phyloP scores from a whole-genome alignment of 305 asterid species.

The Fraxinus latifolia region DNA sequence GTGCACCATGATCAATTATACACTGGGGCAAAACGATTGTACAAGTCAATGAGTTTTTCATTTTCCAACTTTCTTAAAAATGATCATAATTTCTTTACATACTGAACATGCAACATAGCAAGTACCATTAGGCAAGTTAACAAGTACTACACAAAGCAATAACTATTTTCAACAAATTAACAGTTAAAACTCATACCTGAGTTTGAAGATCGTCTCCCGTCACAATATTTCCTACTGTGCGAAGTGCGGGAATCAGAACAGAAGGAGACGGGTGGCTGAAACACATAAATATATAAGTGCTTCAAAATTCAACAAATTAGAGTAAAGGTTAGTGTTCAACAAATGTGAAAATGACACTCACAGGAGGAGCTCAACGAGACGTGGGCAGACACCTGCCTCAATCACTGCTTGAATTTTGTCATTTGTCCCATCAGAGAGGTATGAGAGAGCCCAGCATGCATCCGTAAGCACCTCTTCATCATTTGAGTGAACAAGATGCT shows the following conservation, averaged over 20 bases:
- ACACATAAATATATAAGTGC: background rate
- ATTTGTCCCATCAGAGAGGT: slow-evolving; percentile 89
- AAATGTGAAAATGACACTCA: slow-evolving; percentile 36
- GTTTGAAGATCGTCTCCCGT: slow-evolving; percentile 91
- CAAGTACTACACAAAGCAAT: background rate
- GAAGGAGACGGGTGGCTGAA: slow-evolving; percentile 87
- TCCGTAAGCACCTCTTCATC: slow-evolving; percentile 94
- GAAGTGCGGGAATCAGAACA: slow-evolving; percentile 88
- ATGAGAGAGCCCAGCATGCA: slow-evolving; percentile 97
- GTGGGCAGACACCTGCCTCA: slow-evolving; percentile 78
- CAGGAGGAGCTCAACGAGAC: slow-evolving; percentile 85
- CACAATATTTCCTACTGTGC: slow-evolving; percentile 88
- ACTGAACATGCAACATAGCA: background rate
- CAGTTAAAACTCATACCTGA: slow-evolving; percentile 46
- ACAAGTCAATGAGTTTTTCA: slow-evolving; percentile 4
- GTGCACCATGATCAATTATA: slow-evolving; percentile 73
- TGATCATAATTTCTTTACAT: background rate
- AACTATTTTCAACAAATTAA: background rate
- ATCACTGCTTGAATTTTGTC: slow-evolving; percentile 94
- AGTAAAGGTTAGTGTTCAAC: background rate
- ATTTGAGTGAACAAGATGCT: slow-evolving; percentile 61
- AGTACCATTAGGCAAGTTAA: background rate
- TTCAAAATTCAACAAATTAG: background rate
- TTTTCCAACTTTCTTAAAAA: background rate
- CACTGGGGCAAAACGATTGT: slow-evolving; percentile 37